A percentile compares a stretch with the other conserved stretches of the same genome.
phyloP scores from a whole-genome alignment of 805 yeast species.

The Scheffersomyces coipomensis region DNA sequence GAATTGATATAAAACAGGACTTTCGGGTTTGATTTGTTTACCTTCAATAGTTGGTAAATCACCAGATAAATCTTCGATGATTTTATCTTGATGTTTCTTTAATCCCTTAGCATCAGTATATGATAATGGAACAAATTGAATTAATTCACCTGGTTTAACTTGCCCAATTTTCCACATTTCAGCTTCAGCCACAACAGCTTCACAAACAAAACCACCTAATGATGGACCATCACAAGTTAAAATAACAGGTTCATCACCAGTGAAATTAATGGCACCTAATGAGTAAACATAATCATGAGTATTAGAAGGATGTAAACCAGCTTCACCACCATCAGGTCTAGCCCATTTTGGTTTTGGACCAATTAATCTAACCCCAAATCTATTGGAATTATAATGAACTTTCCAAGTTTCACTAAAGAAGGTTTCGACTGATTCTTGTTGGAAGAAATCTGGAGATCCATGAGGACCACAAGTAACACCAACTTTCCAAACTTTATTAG shows the following conservation, averaged over 20 bases:
- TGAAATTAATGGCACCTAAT: slow-evolving; percentile 93
- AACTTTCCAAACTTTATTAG: slow-evolving; percentile 67
- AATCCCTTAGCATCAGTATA: slow-evolving; percentile 66
- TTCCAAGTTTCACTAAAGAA: slow-evolving; percentile 85
- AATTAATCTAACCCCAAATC: slow-evolving; percentile 91
- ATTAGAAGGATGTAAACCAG: slow-evolving; percentile 97
- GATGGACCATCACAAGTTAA: slow-evolving; percentile 97
- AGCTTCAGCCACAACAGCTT: slow-evolving; percentile 91
- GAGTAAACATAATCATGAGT: slow-evolving; percentile 97
- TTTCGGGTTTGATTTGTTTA: slow-evolving; percentile 42
- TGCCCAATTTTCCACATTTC: slow-evolving; percentile 99
- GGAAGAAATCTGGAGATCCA: slow-evolving; percentile 95
- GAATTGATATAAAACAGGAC: slow-evolving; percentile 65
- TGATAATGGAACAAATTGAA: slow-evolving; percentile 76
- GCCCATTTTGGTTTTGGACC: slow-evolving; percentile 99
- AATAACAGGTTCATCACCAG: slow-evolving; percentile 98
- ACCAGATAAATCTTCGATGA: slow-evolving; percentile 48
- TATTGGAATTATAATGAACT: slow-evolving; percentile 93
- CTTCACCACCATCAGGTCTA: slow-evolving; percentile 94
- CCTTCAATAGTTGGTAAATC: slow-evolving; percentile 29
- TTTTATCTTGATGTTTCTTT: slow-evolving; percentile 58
- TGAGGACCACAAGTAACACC: slow-evolving; percentile 98
- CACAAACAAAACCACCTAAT: slow-evolving; percentile 95
- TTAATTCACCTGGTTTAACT: slow-evolving; percentile 88
- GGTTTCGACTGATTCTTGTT: slow-evolving; percentile 65